Conservation (phyloP, 2,329 filamentous ascomycete species). For the Juglanconis juglandina region DNA sequence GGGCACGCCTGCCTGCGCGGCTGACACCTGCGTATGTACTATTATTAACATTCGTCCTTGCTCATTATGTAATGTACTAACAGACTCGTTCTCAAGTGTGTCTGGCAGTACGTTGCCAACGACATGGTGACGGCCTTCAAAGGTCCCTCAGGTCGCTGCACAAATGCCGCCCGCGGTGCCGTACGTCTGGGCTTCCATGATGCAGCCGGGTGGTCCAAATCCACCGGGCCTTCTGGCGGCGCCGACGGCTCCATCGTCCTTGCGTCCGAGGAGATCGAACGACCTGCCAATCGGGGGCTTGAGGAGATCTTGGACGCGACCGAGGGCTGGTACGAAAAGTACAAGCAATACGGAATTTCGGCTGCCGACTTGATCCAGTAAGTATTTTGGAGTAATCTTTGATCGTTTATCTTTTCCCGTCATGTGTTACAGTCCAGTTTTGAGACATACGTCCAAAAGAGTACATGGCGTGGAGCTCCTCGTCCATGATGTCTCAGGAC, state of each 20-base stretch:
- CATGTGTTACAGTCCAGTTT: no score
- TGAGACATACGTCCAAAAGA: no score
- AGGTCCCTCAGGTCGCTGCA: slow-evolving; percentile 38
- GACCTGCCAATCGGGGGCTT: slow-evolving; percentile 45
- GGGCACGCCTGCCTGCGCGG: background rate
- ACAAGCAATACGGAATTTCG: slow-evolving; percentile 38
- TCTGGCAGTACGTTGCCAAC: slow-evolving; percentile 41
- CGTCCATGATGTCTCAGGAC: no score
- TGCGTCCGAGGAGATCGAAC: slow-evolving; percentile 34
- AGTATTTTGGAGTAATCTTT: no score
- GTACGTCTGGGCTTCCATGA: slow-evolving; percentile 49
- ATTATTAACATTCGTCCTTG: background rate
- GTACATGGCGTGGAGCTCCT: no score
- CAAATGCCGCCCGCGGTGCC: slow-evolving; percentile 39
- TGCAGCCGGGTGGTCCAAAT: slow-evolving; percentile 41
- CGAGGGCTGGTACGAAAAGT: slow-evolving; percentile 38
- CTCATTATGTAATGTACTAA: background rate
- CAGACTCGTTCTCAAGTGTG: slow-evolving; percentile 27
- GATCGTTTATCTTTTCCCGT: no score
- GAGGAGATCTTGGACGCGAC: slow-evolving; percentile 39
- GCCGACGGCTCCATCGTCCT: slow-evolving; percentile 45
- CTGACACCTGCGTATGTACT: background rate
- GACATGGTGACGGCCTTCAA: slow-evolving; percentile 36
- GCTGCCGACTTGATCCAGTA: slow-evolving; percentile 53
- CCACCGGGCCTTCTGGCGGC: slow-evolving; percentile 34